Base-by-base conservation (phyloP, 805 yeast genomes). In the Starmerella etchellsii region DNA sequence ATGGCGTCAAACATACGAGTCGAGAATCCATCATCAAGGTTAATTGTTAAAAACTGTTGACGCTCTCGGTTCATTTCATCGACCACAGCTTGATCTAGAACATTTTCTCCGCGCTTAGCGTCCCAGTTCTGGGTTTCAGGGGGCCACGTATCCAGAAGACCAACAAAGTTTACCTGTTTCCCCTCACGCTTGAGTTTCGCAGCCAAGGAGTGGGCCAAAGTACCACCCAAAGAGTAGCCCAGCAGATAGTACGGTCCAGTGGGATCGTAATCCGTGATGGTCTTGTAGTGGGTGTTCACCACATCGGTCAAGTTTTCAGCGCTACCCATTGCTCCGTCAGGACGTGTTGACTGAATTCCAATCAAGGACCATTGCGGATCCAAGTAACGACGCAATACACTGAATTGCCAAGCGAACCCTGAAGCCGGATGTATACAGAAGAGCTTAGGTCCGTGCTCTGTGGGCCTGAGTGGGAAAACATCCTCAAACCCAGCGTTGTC, bases 81-180 rank as follows among this genome's bases (percentile, higher is more conserved):
- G n/a, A 45, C 13, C 7, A 45, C 48, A 14, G 42, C 46, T 26
- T 45, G 37, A 29, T 41, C 43, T 3, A 44, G 40, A 15, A 37
- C 34, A 13, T 38, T 32, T 15, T 29, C 24, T 2, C 33, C 34
- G 9, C 29, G 34, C 21, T 39, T 42, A 10, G 34, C 46, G 23
- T 45, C 41, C 48, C 48, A 45, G 35, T 41, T 45, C 32, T 45
- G 48, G 1, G 48, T 45, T 26, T 45, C 48, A 3, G 48, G 48
- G 6, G 48, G 48, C 48, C 48, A 45, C n/a, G 48, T 45, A 27
- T 45, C 48, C 3, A 45, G 33, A 13, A 45, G 18, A 2, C 48
- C 48, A 15, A 45, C 32, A 26, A 45, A 45, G 3, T 31, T 34
- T 2, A 45, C 48, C 2, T 26, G 20, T 14, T 36, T 22, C 3